Conservation (phyloP, 129 eudicot genomes). For the Flaveria sonorensis region DNA sequence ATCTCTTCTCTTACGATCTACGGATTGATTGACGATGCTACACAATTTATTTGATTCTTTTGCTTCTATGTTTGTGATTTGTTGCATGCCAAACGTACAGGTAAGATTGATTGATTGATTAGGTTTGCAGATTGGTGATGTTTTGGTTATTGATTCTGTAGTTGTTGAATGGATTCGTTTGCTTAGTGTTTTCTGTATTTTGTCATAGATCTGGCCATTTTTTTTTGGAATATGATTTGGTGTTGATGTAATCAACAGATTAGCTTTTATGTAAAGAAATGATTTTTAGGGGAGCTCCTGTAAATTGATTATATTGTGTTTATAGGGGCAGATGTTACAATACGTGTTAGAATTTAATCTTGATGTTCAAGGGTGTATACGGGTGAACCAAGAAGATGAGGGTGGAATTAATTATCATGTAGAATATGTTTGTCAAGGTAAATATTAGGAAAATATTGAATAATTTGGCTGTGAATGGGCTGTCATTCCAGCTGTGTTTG, state of each 20-base stretch:
- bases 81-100: constrained; percentile 20
- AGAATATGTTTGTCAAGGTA: no score
- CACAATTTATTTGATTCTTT: not conserved
- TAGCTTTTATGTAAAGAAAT: not conserved
- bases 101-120: not conserved
- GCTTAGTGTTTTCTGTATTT: not conserved
- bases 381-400: no score
- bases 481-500: no score
- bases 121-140: not conserved
- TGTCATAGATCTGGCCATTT: constrained; percentile 18
- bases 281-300: not conserved
- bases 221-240: constrained; percentile 9
- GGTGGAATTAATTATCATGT: no score
- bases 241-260: not conserved
- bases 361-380: no score
- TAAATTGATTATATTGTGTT: not conserved
- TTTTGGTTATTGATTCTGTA: not conserved
- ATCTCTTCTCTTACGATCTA: constrained; percentile 11
- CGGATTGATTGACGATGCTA: not conserved
- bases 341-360: no score
- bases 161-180: constrained; percentile 16
- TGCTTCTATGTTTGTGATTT: constrained; percentile 9
- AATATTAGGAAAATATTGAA: no score
- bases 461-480: no score
- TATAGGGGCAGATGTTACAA: not conserved